Percentiles rank a stretch among this genome's conserved stretches.
Evolutionary conservation across 2,329 filamentous ascomycete genomes (phyloP).

Genomic region (Dothistroma septosporum): DNA sequence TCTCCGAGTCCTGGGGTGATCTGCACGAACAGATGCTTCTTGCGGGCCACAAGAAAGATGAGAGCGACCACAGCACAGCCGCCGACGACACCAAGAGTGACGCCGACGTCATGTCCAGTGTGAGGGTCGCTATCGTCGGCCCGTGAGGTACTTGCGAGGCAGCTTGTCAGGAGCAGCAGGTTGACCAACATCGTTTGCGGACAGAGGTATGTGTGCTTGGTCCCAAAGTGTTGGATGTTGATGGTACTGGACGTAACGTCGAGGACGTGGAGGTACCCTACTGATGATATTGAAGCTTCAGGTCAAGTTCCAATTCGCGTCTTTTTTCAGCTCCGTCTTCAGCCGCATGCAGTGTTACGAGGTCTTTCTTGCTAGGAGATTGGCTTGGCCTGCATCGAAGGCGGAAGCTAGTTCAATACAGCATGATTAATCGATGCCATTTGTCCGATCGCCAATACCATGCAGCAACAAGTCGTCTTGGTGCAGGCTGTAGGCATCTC

Average conservation of each 20-base stretch:
- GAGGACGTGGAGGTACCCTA: neutral
- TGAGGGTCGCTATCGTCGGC: neutral
- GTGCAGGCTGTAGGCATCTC: neutral
- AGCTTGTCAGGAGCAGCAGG: neutral
- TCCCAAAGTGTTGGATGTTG: neutral
- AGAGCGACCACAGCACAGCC: constrained; percentile 2
- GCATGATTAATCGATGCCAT: neutral
- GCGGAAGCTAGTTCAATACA: neutral
- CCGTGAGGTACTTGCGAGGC: neutral
- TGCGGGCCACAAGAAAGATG: constrained; percentile 7
- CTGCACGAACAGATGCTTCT: constrained; percentile 6
- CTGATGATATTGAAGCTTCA: neutral
- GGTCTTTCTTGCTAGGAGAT: neutral
- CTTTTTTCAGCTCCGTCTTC: neutral
- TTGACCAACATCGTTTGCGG: neutral
- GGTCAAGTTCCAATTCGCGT: neutral
- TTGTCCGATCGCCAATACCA: neutral
- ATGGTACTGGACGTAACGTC: too few relatives aligned
- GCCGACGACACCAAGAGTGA: constrained; percentile 7
- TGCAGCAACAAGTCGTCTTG: neutral
- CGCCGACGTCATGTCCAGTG: constrained; percentile 5
- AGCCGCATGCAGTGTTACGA: neutral
- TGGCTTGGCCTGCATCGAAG: neutral
- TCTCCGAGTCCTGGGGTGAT: constrained; percentile 6
- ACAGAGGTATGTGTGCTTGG: neutral